These are phyloP conservation scores for Alternaria novae-zelandiae DNA, from an alignment of 2,329 filamentous ascomycete genomes.

Conservation along the genomic window DNA sequence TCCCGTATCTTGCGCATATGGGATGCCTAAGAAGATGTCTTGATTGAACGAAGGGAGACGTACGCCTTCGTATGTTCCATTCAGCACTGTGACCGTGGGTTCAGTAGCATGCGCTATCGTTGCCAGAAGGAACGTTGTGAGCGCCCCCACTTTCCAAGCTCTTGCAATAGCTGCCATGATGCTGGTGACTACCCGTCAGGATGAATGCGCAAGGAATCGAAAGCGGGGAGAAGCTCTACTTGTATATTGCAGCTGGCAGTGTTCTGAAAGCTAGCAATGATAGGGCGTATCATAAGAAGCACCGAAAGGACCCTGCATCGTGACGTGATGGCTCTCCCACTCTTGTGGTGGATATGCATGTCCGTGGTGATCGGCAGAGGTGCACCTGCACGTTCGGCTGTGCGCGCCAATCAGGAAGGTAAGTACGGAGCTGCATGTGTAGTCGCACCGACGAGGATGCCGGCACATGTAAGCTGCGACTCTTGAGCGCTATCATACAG, in stretches of 20 bases:
- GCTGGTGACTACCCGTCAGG: not conserved
- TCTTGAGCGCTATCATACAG: not conserved
- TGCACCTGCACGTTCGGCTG: constrained; percentile 5
- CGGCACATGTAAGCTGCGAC: not conserved
- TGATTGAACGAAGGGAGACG: constrained; percentile 48
- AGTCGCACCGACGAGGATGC: not conserved
- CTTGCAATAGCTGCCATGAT: constrained; percentile 20
- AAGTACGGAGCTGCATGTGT: constrained; percentile 1
- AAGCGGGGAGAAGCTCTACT: constrained; percentile 6
- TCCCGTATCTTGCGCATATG: constrained; percentile 63
- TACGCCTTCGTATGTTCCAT: constrained; percentile 46
- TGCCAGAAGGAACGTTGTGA: constrained; percentile 21
- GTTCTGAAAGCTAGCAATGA: not conserved
- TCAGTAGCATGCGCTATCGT: constrained; percentile 18
- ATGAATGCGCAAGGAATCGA: not conserved
- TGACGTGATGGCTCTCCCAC: constrained; percentile 13
- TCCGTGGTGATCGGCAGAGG: constrained; percentile 9
- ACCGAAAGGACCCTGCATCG: constrained; percentile 4
- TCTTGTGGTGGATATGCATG: not conserved
- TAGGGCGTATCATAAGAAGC: not conserved
- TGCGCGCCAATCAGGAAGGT: constrained; percentile 15
- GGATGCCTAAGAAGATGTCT: constrained; percentile 59
- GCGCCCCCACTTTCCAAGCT: constrained; percentile 25
- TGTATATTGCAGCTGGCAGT: constrained; percentile 19
- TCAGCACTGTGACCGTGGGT: constrained; percentile 39